A percentile compares a stretch with the other conserved stretches of the same genome.
These are phyloP conservation scores for Alternaria solani DNA, from an alignment of 2,329 filamentous ascomycete species.

Conservation along the genomic window DNA sequence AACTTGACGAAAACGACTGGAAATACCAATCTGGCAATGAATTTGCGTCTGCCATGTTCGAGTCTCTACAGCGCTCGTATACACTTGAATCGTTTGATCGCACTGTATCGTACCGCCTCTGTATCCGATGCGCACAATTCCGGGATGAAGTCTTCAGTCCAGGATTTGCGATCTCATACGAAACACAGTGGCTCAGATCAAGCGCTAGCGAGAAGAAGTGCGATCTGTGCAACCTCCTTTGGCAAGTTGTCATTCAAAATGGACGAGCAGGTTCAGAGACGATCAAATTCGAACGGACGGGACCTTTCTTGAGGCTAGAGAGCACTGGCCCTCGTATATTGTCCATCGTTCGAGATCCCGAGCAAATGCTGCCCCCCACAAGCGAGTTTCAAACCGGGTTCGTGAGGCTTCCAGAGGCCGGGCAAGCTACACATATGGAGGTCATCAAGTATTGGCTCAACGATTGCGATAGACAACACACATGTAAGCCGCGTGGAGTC, in stretches of 20 bases:
- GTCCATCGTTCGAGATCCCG: conserved; percentile 2
- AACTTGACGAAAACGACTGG: conserved; percentile 12
- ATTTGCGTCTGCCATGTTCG: background rate
- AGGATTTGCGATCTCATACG: background rate
- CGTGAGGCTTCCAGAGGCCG: conserved; percentile 13
- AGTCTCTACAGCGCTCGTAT: background rate
- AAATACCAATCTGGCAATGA: conserved; percentile 2
- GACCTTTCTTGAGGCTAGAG: background rate
- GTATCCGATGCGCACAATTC: background rate
- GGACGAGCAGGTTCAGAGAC: background rate
- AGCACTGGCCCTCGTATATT: background rate
- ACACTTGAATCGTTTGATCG: background rate
- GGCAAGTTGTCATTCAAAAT: background rate
- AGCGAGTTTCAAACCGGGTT: conserved; percentile 18
- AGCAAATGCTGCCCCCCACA: background rate
- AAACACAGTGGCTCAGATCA: background rate
- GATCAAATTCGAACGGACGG: conserved; percentile 4
- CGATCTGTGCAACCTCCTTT: background rate
- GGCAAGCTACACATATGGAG: conserved; percentile 11
- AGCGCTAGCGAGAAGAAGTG: background rate
- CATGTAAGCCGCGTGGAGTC: background rate
- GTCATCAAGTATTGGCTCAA: conserved; percentile 19
- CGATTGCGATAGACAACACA: conserved; percentile 20
- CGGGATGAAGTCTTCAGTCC: background rate
- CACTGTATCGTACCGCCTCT: background rate